These are phyloP conservation scores for Gossypium ekmanianum DNA, from an alignment of 345 rosid genomes.

Conservation along the genomic window DNA sequence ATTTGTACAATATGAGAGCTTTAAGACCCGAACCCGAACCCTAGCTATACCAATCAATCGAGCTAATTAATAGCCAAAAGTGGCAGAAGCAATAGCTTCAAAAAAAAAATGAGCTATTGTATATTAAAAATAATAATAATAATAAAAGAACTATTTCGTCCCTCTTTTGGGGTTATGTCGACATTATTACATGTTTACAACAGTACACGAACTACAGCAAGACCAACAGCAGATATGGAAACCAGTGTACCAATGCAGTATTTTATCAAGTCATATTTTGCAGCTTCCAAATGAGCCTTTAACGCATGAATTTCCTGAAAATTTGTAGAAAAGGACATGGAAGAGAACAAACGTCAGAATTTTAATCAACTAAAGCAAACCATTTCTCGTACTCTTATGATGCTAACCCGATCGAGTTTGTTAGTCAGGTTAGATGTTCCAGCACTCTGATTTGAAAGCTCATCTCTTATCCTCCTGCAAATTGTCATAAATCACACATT, in stretches of 20 bases:
- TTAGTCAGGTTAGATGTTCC: constrained; percentile 76
- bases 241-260: constrained; percentile 90
- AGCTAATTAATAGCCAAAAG: not conserved
- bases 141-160: constrained; percentile 2
- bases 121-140: not conserved
- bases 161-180: not conserved
- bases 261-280: constrained; percentile 82
- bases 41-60: not conserved
- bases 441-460: constrained; percentile 63
- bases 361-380: not conserved
- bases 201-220: constrained; percentile 69
- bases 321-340: not conserved
- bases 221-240: constrained; percentile 83
- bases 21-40: too few species aligned
- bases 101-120: constrained; percentile 14
- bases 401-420: constrained; percentile 77
- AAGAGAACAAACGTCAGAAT: not conserved
- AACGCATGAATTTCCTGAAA: constrained; percentile 79
- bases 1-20: not conserved
- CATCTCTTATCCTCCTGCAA: constrained; percentile 76
- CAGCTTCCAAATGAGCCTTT: constrained; percentile 83
- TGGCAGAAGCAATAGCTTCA: constrained; percentile 13
- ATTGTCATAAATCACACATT: not conserved
- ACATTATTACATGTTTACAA: constrained; percentile 33
- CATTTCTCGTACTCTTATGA: not conserved